phyloP scores from a whole-genome alignment of 306 rosid species.

The Cucumis cinereus region DNA sequence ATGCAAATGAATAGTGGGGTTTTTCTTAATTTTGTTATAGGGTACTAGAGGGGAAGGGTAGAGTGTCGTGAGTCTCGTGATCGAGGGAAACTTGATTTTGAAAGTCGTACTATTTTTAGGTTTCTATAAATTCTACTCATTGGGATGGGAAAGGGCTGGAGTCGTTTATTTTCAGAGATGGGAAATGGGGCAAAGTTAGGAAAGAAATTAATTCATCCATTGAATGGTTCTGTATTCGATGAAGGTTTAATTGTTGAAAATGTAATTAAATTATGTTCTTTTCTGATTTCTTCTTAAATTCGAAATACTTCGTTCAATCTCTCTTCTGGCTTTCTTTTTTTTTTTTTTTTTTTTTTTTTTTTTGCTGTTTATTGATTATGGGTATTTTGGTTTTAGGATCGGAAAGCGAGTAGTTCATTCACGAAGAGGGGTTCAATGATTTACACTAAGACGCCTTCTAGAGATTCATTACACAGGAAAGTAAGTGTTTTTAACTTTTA shows the following conservation, averaged over 20 bases:
- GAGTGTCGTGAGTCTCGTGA: not conserved
- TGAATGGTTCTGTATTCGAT: not conserved
- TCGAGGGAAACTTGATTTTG: conserved; percentile 3
- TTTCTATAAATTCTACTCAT: not conserved
- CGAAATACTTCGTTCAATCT: not conserved
- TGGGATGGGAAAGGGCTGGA: not conserved
- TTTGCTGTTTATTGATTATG: not conserved
- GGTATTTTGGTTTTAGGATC: conserved; percentile 50
- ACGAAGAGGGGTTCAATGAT: conserved; percentile 77
- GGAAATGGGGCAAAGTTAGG: not conserved
- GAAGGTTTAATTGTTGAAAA: not conserved
- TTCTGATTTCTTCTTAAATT: not conserved
- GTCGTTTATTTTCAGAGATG: conserved; percentile 1
- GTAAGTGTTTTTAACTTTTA: conserved; percentile 21
- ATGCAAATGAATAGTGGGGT: not conserved
- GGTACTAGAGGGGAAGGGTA: not conserved
- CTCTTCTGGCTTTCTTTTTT: not conserved
- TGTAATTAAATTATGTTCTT: not conserved
- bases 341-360: not conserved
- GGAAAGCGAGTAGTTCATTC: conserved; percentile 68
- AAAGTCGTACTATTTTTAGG: not conserved
- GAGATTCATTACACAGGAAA: conserved; percentile 55
- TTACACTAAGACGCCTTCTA: conserved; percentile 86
- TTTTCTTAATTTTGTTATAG: not conserved
- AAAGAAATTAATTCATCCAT: not conserved